These are phyloP conservation scores for Lactarius indigo DNA, from an alignment of 768 basidiomycete genomes.

Conservation along the genomic window DNA sequence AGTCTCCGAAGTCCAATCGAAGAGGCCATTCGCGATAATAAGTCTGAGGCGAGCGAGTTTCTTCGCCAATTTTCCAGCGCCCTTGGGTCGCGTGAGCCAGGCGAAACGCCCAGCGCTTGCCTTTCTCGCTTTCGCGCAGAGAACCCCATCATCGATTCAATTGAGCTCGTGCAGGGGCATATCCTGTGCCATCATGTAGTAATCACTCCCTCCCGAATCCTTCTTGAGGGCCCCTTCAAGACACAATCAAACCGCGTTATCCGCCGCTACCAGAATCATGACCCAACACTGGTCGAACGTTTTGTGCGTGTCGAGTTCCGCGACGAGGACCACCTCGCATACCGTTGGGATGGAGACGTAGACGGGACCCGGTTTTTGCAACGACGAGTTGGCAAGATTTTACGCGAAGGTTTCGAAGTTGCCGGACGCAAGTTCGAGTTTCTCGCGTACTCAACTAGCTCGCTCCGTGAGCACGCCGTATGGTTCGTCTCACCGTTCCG, in stretches of 20 bases:
- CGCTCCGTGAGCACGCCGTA: slow-evolving; percentile 74
- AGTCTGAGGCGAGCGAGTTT: slow-evolving; percentile 40
- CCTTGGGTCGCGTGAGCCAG: slow-evolving; percentile 43
- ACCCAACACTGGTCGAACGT: slow-evolving; percentile 49
- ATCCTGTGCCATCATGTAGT: slow-evolving; percentile 72
- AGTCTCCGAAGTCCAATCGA: slow-evolving; percentile 45
- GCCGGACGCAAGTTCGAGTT: slow-evolving; percentile 75
- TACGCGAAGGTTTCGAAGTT: slow-evolving; percentile 63
- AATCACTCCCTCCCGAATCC: slow-evolving; percentile 67
- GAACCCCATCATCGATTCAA: slow-evolving; percentile 26
- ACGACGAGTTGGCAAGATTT: slow-evolving; percentile 29
- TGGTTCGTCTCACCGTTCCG: slow-evolving; percentile 75
- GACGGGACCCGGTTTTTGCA: slow-evolving; percentile 54
- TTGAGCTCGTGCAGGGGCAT: slow-evolving; percentile 35
- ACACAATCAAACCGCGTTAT: slow-evolving; percentile 80
- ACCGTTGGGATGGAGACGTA: slow-evolving; percentile 65
- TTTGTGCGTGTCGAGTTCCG: slow-evolving; percentile 84
- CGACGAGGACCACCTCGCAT: slow-evolving; percentile 75
- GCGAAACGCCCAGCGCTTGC: slow-evolving; percentile 42
- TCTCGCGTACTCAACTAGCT: slow-evolving; percentile 77
- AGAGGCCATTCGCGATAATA: slow-evolving; percentile 35
- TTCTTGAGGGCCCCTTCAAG: slow-evolving; percentile 72
- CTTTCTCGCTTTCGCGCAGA: slow-evolving; percentile 39
- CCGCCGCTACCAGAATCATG: slow-evolving; percentile 45
- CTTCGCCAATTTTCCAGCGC: slow-evolving; percentile 52